Percentiles rank a stretch among this genome's conserved stretches.
phyloP scores from a whole-genome alignment of 208 protist species.

The Wallacemonas sp. region DNA sequence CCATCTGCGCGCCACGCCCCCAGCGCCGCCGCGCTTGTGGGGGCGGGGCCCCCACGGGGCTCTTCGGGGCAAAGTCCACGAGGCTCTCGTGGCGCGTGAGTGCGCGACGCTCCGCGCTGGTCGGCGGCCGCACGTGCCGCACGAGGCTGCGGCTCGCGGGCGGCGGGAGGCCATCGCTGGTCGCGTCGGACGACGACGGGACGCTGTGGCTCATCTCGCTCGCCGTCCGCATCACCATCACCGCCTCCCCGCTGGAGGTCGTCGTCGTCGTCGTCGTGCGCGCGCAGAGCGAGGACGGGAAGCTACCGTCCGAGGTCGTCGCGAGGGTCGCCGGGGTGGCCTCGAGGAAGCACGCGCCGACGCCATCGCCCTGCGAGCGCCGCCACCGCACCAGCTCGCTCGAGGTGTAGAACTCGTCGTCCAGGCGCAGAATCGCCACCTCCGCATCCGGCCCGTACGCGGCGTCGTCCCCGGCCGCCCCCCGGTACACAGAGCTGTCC shows the following conservation, averaged over 20 bases:
- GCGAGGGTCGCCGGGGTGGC: neutral
- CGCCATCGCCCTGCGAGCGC: constrained; percentile 22
- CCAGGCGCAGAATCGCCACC: constrained; percentile 35
- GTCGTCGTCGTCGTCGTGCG: constrained; percentile 9
- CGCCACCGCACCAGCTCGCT: constrained; percentile 35
- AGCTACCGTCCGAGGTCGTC: constrained; percentile 6
- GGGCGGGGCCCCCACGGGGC: neutral
- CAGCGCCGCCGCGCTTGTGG: neutral
- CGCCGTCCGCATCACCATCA: constrained; percentile 11
- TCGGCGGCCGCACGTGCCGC: constrained; percentile 3
- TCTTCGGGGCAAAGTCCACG: too few relatives aligned
- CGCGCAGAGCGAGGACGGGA: constrained; percentile 8
- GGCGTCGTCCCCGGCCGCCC: too few relatives aligned
- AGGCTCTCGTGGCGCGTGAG: neutral
- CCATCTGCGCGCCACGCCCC: neutral
- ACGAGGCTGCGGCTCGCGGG: constrained; percentile 1
- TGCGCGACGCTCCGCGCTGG: too few relatives aligned
- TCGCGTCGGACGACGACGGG: too few relatives aligned
- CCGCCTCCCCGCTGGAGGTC: neutral
- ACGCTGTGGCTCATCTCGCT: constrained; percentile 3
- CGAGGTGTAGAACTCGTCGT: constrained; percentile 32
- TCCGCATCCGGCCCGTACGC: too few relatives aligned
- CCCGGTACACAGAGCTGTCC: too few relatives aligned
- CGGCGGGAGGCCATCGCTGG: too few relatives aligned
- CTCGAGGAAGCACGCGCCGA: constrained; percentile 22